These are phyloP conservation scores for Neurospora sp. DNA, from an alignment of 495 filamentous ascomycete genomes.

Conservation along the genomic window DNA sequence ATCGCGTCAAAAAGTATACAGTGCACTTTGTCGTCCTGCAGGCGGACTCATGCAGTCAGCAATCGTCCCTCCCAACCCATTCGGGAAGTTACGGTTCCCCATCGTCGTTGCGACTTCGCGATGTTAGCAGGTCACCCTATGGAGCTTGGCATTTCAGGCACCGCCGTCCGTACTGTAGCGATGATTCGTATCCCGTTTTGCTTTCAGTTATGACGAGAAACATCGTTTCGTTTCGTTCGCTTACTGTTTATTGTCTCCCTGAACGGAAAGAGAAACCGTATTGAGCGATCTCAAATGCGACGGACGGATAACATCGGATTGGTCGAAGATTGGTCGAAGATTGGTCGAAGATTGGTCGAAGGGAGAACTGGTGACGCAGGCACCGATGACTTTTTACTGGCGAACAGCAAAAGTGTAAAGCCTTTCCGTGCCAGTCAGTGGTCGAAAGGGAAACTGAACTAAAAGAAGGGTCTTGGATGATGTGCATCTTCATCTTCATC, in stretches of 20 bases:
- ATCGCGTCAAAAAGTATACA: background rate
- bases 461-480: background rate
- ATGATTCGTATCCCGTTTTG: background rate
- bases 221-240: too few species aligned
- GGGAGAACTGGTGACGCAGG: background rate
- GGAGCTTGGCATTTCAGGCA: background rate
- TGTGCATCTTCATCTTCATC: background rate
- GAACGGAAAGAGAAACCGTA: too few species aligned
- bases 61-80: background rate
- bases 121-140: too few species aligned
- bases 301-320: too few species aligned
- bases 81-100: background rate
- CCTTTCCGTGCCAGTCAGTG: background rate
- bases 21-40: background rate
- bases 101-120: background rate
- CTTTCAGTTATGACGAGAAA: background rate
- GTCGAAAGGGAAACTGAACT: background rate
- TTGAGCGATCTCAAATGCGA: too few species aligned
- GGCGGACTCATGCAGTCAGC: background rate
- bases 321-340: too few species aligned
- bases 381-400: background rate
- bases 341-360: background rate
- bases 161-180: too few species aligned
- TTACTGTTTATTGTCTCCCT: too few species aligned
- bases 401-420: background rate